phyloP scores from a whole-genome alignment of 202 grass and related monocot genomes.

The Zoysia matrella region DNA sequence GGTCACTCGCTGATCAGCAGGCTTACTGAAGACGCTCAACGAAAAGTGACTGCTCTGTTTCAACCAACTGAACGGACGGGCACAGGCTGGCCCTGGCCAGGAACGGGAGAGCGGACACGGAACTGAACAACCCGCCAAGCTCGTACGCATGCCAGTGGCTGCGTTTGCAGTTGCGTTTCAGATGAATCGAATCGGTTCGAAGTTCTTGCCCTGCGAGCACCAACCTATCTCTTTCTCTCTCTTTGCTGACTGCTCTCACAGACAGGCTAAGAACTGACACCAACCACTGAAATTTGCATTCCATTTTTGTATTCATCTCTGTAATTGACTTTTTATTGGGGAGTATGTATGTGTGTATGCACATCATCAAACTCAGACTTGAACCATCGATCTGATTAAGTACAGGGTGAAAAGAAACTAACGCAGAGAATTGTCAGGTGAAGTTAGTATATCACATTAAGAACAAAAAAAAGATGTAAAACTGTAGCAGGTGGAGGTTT shows the following conservation, averaged over 20 bases:
- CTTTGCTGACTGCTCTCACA: no score
- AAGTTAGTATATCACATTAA: slow-evolving; percentile 31
- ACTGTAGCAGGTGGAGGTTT: slow-evolving; percentile 3
- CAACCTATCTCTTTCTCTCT: neutral
- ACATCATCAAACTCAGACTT: slow-evolving; percentile 22
- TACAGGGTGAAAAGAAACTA: slow-evolving; percentile 45
- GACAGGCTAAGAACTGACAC: neutral
- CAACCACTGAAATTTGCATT: neutral
- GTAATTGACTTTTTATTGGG: slow-evolving; percentile 38
- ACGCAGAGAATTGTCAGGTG: slow-evolving; percentile 64
- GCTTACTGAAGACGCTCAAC: slow-evolving; percentile 46
- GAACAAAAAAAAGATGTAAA: neutral
- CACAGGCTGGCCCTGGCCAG: slow-evolving; percentile 29
- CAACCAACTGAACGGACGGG: slow-evolving; percentile 35
- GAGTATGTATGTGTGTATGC: slow-evolving; percentile 21
- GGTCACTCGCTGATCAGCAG: slow-evolving; percentile 15
- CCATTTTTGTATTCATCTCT: neutral
- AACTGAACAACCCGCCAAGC: slow-evolving; percentile 20
- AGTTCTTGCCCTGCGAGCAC: slow-evolving; percentile 36
- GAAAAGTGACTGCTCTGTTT: slow-evolving; percentile 45
- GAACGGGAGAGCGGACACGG: slow-evolving; percentile 1
- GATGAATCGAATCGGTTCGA: slow-evolving; percentile 3
- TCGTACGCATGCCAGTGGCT: slow-evolving; percentile 16
- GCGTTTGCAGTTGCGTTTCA: neutral
- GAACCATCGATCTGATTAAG: slow-evolving; percentile 6